Evolutionary conservation across 2,329 filamentous ascomycete genomes (phyloP).

Genomic region (Coniella lustricola): DNA sequence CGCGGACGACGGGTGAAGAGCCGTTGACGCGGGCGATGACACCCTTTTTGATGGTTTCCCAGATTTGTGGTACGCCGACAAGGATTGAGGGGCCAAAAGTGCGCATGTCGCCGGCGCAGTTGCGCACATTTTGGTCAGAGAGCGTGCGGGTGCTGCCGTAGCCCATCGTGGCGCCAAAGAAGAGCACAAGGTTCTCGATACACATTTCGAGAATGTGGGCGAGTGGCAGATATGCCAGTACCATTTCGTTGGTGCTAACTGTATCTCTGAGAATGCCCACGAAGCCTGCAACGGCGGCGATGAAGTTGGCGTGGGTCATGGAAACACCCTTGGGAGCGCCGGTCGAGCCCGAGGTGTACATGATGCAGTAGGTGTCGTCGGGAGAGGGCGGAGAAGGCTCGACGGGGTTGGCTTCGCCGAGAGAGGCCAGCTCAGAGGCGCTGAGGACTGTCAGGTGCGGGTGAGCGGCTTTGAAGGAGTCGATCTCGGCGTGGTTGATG

Average conservation of each 20-base stretch:
- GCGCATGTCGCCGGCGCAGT: constrained; percentile 89
- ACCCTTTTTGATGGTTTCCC: constrained; percentile 96
- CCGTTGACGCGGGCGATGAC: constrained; percentile 72
- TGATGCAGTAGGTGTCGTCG: constrained; percentile 75
- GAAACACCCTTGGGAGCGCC: constrained; percentile 85
- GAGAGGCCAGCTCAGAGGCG: constrained; percentile 46
- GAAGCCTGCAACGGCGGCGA: constrained; percentile 79
- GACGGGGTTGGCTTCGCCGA: constrained; percentile 60
- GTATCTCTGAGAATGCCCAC: constrained; percentile 69
- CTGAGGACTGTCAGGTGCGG: constrained; percentile 46
- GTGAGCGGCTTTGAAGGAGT: constrained; percentile 49
- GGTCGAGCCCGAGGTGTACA: constrained; percentile 85
- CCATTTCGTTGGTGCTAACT: constrained; percentile 67
- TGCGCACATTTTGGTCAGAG: constrained; percentile 76
- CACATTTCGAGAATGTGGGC: constrained; percentile 96
- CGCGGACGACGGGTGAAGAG: constrained; percentile 61
- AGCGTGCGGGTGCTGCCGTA: constrained; percentile 89
- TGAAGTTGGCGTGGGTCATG: constrained; percentile 71
- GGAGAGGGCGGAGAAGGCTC: constrained; percentile 65
- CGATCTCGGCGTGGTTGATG: constrained; percentile 46
- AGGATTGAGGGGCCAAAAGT: constrained; percentile 85
- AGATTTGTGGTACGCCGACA: constrained; percentile 91
- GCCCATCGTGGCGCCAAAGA: constrained; percentile 84
- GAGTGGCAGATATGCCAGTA: constrained; percentile 87
- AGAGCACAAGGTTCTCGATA: constrained; percentile 85